A percentile compares a stretch with the other conserved stretches of the same genome.
Evolutionary conservation across 306 rosid genomes (phyloP).

Genomic region (Chamaecrista fasciculata): DNA sequence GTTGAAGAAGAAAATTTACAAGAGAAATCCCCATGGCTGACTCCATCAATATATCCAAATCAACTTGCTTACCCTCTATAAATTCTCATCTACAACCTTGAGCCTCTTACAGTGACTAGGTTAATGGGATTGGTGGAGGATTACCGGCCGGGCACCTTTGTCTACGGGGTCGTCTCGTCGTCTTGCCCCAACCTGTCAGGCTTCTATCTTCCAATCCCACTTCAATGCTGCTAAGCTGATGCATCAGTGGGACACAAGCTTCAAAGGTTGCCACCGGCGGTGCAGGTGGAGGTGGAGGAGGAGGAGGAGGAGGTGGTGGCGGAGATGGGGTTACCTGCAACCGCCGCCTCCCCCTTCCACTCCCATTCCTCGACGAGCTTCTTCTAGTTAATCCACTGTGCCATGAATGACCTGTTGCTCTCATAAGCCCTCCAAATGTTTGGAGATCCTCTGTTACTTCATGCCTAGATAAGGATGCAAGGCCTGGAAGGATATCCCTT

Average conservation of each 20-base stretch:
- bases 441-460: slow-evolving; percentile 98
- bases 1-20: slow-evolving; percentile 71
- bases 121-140: slow-evolving; percentile 59
- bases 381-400: slow-evolving; percentile 77
- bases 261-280: slow-evolving; percentile 41
- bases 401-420: slow-evolving; percentile 85
- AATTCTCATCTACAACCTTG: slow-evolving; percentile 51
- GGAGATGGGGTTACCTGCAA: slow-evolving; percentile 52
- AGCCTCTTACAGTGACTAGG: slow-evolving; percentile 56
- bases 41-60: slow-evolving; percentile 46
- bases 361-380: slow-evolving; percentile 70
- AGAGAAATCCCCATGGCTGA: slow-evolving; percentile 48
- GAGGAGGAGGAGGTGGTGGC: slow-evolving; percentile 41
- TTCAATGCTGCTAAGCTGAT: slow-evolving; percentile 62
- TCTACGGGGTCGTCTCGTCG: slow-evolving; percentile 93
- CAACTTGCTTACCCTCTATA: slow-evolving; percentile 56
- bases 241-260: slow-evolving; percentile 50
- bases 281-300: slow-evolving; percentile 41
- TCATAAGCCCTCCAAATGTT: slow-evolving; percentile 91
- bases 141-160: slow-evolving; percentile 84
- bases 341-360: slow-evolving; percentile 80
- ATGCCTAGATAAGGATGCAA: slow-evolving; percentile 79
- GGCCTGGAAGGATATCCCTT: slow-evolving; percentile 95
- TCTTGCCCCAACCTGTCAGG: slow-evolving; percentile 96
- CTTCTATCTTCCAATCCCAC: slow-evolving; percentile 84